phyloP scores from a whole-genome alignment of 1,284 basidiomycete genomes.

The Sporisorium reilianum region DNA sequence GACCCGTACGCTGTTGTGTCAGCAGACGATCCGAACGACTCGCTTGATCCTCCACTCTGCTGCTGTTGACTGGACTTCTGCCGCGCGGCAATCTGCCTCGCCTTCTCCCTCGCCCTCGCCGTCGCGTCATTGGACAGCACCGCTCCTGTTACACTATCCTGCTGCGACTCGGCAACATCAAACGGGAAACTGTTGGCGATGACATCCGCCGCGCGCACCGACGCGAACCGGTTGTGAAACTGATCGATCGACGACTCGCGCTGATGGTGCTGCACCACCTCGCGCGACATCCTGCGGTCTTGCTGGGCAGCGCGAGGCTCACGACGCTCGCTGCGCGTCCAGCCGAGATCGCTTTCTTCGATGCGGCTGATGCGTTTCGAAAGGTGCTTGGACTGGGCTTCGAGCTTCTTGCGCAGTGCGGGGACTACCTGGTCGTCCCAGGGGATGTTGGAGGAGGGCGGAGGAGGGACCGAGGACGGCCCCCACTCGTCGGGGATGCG shows the following conservation, averaged over 20 bases:
- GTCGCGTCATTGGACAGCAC: slow-evolving; percentile 24
- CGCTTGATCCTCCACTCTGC: neutral
- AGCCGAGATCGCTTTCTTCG: slow-evolving; percentile 40
- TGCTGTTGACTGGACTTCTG: slow-evolving; percentile 7
- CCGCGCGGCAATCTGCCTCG: slow-evolving; percentile 32
- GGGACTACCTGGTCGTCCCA: slow-evolving; percentile 60
- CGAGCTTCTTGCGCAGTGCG: slow-evolving; percentile 51
- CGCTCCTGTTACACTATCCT: neutral
- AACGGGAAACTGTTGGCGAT: slow-evolving; percentile 19
- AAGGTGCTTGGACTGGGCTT: slow-evolving; percentile 41
- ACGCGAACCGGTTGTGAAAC: slow-evolving; percentile 41
- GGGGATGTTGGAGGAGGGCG: slow-evolving; percentile 17
- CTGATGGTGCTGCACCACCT: slow-evolving; percentile 28
- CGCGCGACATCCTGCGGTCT: slow-evolving; percentile 24
- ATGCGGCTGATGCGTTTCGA: slow-evolving; percentile 49
- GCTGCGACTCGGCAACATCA: neutral
- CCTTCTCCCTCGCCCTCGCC: slow-evolving; percentile 36
- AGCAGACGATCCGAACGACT: slow-evolving; percentile 11
- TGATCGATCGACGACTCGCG: slow-evolving; percentile 39
- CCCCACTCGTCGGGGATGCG: slow-evolving; percentile 40
- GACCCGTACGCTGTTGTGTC: neutral
- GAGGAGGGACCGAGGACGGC: slow-evolving; percentile 38
- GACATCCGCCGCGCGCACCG: slow-evolving; percentile 5
- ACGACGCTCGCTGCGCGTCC: slow-evolving; percentile 19
- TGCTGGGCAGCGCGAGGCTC: slow-evolving; percentile 2